Conservation (phyloP, 306 rosid genomes). For the Castanospermum australe region DNA sequence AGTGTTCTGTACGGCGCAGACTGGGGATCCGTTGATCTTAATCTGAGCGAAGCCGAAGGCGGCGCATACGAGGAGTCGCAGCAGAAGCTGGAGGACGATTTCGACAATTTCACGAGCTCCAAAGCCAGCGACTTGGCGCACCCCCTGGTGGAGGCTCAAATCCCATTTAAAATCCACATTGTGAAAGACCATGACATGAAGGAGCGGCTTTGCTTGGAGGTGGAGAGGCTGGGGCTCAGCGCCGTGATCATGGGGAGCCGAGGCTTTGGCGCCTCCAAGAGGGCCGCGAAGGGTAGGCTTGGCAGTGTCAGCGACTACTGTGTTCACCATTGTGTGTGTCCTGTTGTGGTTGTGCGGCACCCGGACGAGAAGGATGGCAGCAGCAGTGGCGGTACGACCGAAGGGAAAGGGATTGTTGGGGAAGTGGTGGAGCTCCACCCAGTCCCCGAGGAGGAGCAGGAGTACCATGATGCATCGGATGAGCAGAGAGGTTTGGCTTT, state of each 20-base stretch:
- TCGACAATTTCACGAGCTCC: constrained; percentile 45
- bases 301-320: constrained; percentile 72
- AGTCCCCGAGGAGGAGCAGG: constrained; percentile 66
- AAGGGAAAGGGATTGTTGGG: constrained; percentile 25
- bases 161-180: constrained; percentile 54
- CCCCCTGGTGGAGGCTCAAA: constrained; percentile 48
- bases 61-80: constrained; percentile 25
- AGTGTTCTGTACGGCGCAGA: constrained; percentile 60
- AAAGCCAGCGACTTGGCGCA: constrained; percentile 45
- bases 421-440: constrained; percentile 48
- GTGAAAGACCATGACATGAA: constrained; percentile 65
- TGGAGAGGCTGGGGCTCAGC: constrained; percentile 61
- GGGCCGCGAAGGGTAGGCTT: constrained; percentile 40
- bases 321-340: constrained; percentile 68
- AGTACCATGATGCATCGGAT: constrained; percentile 44
- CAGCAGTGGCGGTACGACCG: neutral
- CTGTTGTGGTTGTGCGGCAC: constrained; percentile 59
- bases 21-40: constrained; percentile 41
- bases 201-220: constrained; percentile 64
- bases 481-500: constrained; percentile 42
- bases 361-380: constrained; percentile 40
- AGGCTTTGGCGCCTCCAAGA: constrained; percentile 58
- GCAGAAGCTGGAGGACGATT: constrained; percentile 43
- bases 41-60: neutral
- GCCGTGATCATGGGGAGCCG: constrained; percentile 74